A percentile compares a stretch with the other conserved stretches of the same genome.
Evolutionary conservation across 768 basidiomycete genomes (phyloP).

Genomic region (Psilocybe cyanescens): DNA sequence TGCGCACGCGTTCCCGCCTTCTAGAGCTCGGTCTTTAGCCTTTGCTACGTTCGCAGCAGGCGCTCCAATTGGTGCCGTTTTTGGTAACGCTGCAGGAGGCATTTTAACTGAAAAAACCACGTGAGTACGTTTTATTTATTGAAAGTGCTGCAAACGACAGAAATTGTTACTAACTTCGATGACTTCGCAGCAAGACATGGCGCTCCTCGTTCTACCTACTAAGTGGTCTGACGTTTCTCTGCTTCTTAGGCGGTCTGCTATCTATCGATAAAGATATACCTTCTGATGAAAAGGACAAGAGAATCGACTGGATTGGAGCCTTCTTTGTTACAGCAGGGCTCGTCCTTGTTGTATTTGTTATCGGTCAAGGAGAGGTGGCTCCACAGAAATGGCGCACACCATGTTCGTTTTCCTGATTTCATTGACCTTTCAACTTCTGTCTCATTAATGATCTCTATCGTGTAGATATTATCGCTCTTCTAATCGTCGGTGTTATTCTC

Average conservation of each 20-base stretch:
- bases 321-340: constrained; percentile 64
- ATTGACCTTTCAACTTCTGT: background rate
- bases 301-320: constrained; percentile 82
- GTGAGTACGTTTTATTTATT: constrained; percentile 33
- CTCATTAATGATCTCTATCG: background rate
- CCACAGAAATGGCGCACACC: constrained; percentile 61
- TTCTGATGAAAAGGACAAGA: constrained; percentile 41
- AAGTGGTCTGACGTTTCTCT: constrained; percentile 57
- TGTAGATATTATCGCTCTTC: constrained; percentile 70
- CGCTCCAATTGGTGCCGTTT: constrained; percentile 76
- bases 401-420: constrained; percentile 18
- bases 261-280: constrained; percentile 64
- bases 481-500: constrained; percentile 64
- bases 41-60: constrained; percentile 88
- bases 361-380: constrained; percentile 67
- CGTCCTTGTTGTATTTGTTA: constrained; percentile 71
- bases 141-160: background rate
- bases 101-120: constrained; percentile 59
- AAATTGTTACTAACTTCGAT: background rate
- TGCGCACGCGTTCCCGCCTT: constrained; percentile 76
- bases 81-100: constrained; percentile 77
- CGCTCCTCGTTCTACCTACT: constrained; percentile 63
- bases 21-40: constrained; percentile 66
- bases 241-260: constrained; percentile 55
- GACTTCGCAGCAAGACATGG: constrained; percentile 55